Conservation (phyloP, 257 asterid species). For the Ilex aquifolium region DNA sequence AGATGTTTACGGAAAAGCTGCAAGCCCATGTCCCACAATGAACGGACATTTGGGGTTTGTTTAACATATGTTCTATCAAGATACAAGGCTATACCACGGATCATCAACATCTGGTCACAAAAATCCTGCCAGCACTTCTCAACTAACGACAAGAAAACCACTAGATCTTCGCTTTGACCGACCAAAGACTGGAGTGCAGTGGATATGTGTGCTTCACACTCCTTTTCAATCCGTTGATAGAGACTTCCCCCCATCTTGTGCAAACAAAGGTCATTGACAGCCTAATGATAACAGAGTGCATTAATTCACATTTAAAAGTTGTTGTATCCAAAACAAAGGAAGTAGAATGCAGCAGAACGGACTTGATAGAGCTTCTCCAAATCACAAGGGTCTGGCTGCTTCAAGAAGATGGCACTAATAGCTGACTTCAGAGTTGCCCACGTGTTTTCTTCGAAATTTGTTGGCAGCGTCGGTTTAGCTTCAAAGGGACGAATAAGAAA, state of each 20-base stretch:
- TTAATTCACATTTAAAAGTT: slow-evolving; percentile 18
- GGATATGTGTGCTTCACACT: slow-evolving; percentile 73
- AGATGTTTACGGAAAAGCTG: slow-evolving; percentile 94
- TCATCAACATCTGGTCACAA: slow-evolving; percentile 95
- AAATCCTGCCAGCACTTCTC: slow-evolving; percentile 95
- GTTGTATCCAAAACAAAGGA: slow-evolving; percentile 4
- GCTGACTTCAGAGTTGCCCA: slow-evolving; percentile 95
- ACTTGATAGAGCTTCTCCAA: slow-evolving; percentile 93
- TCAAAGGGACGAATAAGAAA: slow-evolving; percentile 19
- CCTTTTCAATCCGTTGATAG: slow-evolving; percentile 77
- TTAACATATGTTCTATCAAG: slow-evolving; percentile 95
- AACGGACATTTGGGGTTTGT: slow-evolving; percentile 80
- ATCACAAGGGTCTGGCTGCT: slow-evolving; percentile 93
- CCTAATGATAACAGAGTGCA: slow-evolving; percentile 37
- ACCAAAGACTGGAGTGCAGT: slow-evolving; percentile 72
- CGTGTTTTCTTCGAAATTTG: slow-evolving; percentile 83
- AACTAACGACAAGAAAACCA: slow-evolving; percentile 85
- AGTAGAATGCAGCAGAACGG: slow-evolving; percentile 3
- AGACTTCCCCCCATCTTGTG: slow-evolving; percentile 95
- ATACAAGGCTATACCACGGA: slow-evolving; percentile 87
- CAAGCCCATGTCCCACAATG: slow-evolving; percentile 99
- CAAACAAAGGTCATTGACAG: slow-evolving; percentile 85
- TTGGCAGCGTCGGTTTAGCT: slow-evolving; percentile 82
- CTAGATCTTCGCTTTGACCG: slow-evolving; percentile 88
- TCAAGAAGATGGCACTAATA: slow-evolving; percentile 80